Evolutionary conservation across 768 basidiomycete species (phyloP).

Genomic region (Lactarius pseudohatsudake): DNA sequence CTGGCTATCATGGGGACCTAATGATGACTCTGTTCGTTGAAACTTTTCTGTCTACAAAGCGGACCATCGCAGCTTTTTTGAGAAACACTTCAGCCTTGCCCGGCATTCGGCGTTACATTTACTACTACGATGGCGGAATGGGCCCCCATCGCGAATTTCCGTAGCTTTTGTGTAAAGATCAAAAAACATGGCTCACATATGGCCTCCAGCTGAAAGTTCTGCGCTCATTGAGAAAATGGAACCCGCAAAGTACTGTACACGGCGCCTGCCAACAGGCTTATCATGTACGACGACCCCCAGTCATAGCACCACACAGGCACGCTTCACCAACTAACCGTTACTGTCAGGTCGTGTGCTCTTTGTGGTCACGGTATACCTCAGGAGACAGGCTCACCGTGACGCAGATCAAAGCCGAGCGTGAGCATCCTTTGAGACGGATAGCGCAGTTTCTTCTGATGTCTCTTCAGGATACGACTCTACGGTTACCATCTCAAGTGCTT

Average conservation of each 20-base stretch:
- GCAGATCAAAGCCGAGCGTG: neutral
- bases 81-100: too few relatives aligned
- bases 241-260: slow-evolving; percentile 2
- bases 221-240: neutral
- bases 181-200: too few relatives aligned
- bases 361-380: neutral
- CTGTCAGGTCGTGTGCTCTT: neutral
- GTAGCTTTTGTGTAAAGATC: too few relatives aligned
- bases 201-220: neutral
- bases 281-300: neutral
- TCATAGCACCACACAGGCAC: slow-evolving; percentile 1
- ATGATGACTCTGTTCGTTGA: too few relatives aligned
- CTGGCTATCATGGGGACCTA: too few relatives aligned
- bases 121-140: too few relatives aligned
- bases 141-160: too few relatives aligned
- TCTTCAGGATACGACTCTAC: neutral
- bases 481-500: slow-evolving; percentile 23
- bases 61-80: too few relatives aligned
- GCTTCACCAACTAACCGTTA: neutral
- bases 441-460: neutral
- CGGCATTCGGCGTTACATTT: too few relatives aligned
- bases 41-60: too few relatives aligned
- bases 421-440: neutral
- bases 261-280: neutral
- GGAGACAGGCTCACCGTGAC: neutral